Percentiles rank a stretch among this genome's conserved stretches.
phyloP scores from a whole-genome alignment of 306 rosid genomes.

The Cicer yamashitae region DNA sequence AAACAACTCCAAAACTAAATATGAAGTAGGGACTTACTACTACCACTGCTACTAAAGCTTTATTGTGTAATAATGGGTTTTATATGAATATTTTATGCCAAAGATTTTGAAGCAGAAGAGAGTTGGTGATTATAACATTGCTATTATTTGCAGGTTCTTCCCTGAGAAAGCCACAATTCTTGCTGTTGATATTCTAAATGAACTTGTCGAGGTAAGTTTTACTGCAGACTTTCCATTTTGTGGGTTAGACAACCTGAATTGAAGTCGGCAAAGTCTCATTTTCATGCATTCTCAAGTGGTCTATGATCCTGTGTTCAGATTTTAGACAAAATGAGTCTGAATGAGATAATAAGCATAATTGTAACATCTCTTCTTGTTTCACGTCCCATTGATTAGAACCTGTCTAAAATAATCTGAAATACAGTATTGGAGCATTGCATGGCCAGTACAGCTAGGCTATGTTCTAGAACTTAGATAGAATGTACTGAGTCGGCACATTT shows the following conservation, averaged over 20 bases:
- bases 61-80: no score
- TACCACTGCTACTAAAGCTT: no score
- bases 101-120: constrained; percentile 6
- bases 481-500: background rate
- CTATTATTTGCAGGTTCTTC: constrained; percentile 73
- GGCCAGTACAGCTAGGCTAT: background rate
- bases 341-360: constrained; percentile 29
- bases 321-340: constrained; percentile 16
- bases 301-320: constrained; percentile 25
- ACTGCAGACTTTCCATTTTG: constrained; percentile 27
- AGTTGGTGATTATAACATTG: constrained; percentile 32
- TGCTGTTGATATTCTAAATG: constrained; percentile 73
- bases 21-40: no score
- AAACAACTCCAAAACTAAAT: no score
- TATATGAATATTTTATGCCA: constrained; percentile 15
- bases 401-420: constrained; percentile 8
- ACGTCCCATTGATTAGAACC: background rate
- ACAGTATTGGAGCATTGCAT: background rate
- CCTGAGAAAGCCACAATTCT: constrained; percentile 79
- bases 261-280: constrained; percentile 8
- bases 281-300: constrained; percentile 7
- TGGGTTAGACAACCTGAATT: background rate
- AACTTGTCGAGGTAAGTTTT: constrained; percentile 75
- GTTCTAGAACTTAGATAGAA: no score
- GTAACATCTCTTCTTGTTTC: constrained; percentile 31